Percentiles rank a stretch among this genome's conserved stretches.
These are phyloP conservation scores for Cladosporium sphaerospermum DNA, from an alignment of 2,329 filamentous ascomycete species.

Conservation along the genomic window DNA sequence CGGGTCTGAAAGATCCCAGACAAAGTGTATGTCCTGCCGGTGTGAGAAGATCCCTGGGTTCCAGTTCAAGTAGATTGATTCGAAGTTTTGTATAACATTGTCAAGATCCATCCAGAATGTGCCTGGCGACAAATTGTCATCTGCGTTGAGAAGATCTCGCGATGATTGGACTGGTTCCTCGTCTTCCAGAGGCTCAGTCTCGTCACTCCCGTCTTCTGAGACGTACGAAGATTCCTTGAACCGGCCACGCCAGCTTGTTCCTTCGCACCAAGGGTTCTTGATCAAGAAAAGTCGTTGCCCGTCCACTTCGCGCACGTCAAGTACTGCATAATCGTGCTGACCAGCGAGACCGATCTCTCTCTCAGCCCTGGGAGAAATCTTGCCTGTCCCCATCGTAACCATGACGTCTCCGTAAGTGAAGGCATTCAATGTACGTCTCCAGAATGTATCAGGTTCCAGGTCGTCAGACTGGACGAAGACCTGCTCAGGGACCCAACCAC, in stretches of 20 bases:
- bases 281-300: slow-evolving; percentile 66
- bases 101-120: slow-evolving; percentile 92
- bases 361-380: slow-evolving; percentile 70
- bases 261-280: slow-evolving; percentile 94
- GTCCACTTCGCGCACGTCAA: slow-evolving; percentile 65
- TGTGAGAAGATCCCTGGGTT: slow-evolving; percentile 76
- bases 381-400: slow-evolving; percentile 83
- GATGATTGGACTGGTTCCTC: slow-evolving; percentile 26
- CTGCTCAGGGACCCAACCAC: slow-evolving; percentile 95
- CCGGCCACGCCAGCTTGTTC: slow-evolving; percentile 62
- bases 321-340: slow-evolving; percentile 89
- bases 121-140: slow-evolving; percentile 51
- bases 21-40: slow-evolving; percentile 84
- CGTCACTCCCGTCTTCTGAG: neutral
- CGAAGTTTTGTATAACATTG: slow-evolving; percentile 83
- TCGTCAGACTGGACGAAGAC: slow-evolving; percentile 85
- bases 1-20: slow-evolving; percentile 58
- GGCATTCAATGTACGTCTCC: slow-evolving; percentile 67
- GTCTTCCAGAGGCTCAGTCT: slow-evolving; percentile 11
- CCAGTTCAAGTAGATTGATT: slow-evolving; percentile 97
- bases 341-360: slow-evolving; percentile 73
- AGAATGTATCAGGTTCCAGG: slow-evolving; percentile 66
- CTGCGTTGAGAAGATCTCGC: slow-evolving; percentile 31
- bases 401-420: slow-evolving; percentile 76
- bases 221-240: slow-evolving; percentile 24